Evolutionary conservation across 108 stramenopile genomes (phyloP), one percentile per base, ranked within the genome.

Genomic region (Cyclotella distinguenda): DNA sequence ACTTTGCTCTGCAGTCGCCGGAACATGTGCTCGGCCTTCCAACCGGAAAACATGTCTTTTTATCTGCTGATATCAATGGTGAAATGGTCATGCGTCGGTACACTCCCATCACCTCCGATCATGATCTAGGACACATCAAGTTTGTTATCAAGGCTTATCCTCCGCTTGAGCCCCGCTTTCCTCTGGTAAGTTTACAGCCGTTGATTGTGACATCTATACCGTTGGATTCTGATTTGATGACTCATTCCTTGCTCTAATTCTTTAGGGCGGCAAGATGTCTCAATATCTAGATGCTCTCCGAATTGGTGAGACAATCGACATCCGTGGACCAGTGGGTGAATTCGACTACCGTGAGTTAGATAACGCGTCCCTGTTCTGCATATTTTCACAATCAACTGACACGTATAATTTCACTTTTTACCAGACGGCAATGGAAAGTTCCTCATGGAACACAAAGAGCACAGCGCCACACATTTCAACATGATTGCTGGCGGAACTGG

Each of bases 401-500:
- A 35, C n/a, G 16, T 13, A 42, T 42, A 16, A 5, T 42, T 2
- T 42, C 2, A 6, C 27, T 36, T 55, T 45, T 1, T 23, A 23
- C 3, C 32, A 55, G 54, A 80, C 39, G 86, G 89, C 54, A 82
- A 94, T 46, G 96, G 97, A 36, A 78, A 86, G 26, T 96, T 98
- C 81, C 66, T 81, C 51, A 70, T 91, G 60, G 83, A 93, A 44
- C 82, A 82, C 34, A 77, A 91, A 64, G 77, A 76, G 45, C 74
- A 77, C 58, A 56, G 38, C 23, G 90, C 81, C 19, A 78, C 80
- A 11, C 65, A 85, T 28, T 88, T 97, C 79, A 92, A 90, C 70
- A 96, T 97, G 96, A 84, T 98, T 64, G 96, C 97, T 9, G 97
- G 97, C 21, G 97, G 97, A 52, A 98, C 97, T 21, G 97, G 97